Evolutionary conservation across 345 rosid genomes (phyloP), one percentile per base, ranked within the genome.

Genomic region (Syzygium grande): DNA sequence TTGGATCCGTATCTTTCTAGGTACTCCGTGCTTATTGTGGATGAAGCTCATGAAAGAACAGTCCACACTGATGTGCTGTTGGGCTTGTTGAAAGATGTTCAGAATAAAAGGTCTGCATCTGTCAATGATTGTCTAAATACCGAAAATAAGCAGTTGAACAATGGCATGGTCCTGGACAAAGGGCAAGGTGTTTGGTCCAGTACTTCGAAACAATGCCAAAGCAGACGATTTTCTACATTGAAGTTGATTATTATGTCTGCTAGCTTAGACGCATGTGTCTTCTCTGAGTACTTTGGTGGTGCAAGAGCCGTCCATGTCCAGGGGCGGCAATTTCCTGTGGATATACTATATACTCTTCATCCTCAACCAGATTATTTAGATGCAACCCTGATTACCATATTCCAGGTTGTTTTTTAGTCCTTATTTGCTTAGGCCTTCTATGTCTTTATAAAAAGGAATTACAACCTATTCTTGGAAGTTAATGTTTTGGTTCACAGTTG

Each of bases 41-140:
- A 97, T 92, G 99, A 96, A 93, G 99, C 99, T 86, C 99, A 97
- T 86, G 99, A 97, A 90, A 96, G 99, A 93, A 95, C 97, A 88
- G 94, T 97, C 86, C 96, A 95, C 88, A 97, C 99, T 21, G 99
- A 97, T 92, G 98, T 97, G 34, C 91, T 97, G 88, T 89, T 97
- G 87, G 99, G 96, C 87, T 92, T 96, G 93, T 95, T 97, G 87
- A 97, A 97, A 89, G 94, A 91, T 86, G 94, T 97, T 54, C 98
- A 91, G 84, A 90, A 86, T 85, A 94, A 90, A 77, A 93, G 99
- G 90, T 92, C 91, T 84, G 92, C 93, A 87, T 87, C 92, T 90
- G 85, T 80, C 78, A 87, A 87, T 87, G 89, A 83, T 73, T 34
- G 25, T 52, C 87, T 21, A 84, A 88, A 84, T 87, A 83, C 79